A percentile compares a stretch with the other conserved stretches of the same genome.
phyloP scores from a whole-genome alignment of 176 grass and related monocot genomes.

The Ananas comosus region DNA sequence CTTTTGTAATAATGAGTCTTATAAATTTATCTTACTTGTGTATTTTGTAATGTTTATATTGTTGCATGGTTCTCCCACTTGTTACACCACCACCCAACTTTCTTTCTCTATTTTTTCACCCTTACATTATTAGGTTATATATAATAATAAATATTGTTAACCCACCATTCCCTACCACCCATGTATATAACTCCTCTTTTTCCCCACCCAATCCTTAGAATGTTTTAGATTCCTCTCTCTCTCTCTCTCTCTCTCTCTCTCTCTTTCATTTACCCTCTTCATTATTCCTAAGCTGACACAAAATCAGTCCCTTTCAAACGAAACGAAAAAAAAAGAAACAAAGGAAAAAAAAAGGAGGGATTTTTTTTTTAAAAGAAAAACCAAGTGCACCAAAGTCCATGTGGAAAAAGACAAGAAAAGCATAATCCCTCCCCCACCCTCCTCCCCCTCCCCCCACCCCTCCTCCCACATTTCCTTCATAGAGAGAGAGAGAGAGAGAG shows the following conservation, averaged over 20 bases:
- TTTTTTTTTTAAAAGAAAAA: conserved; percentile 2
- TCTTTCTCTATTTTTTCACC: neutral
- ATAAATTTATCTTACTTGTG: no score
- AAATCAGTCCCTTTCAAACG: conserved; percentile 4
- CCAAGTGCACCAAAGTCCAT: conserved; percentile 41
- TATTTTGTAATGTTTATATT: neutral
- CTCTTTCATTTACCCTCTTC: conserved; percentile 25
- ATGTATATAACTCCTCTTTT: conserved; percentile 31
- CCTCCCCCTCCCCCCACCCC: conserved; percentile 28
- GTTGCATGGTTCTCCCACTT: neutral
- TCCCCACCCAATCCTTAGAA: conserved; percentile 59
- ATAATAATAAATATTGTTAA: no score
- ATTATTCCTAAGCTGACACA: conserved; percentile 28
- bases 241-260: conserved; percentile 7
- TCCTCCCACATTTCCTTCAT: conserved; percentile 23
- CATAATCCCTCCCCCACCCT: conserved; percentile 50
- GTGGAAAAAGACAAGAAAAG: conserved; percentile 45
- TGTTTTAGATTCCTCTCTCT: conserved; percentile 79
- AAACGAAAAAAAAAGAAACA: neutral
- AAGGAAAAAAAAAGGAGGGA: conserved; percentile 10
- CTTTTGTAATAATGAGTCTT: no score
- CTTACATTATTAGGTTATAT: conserved; percentile 8
- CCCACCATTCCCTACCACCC: neutral
- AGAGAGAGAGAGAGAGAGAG: neutral
- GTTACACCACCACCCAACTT: conserved; percentile 16